Percentiles rank a stretch among this genome's conserved stretches.
Evolutionary conservation across 345 rosid genomes (phyloP).

Genomic region (Corchorus capsularis): DNA sequence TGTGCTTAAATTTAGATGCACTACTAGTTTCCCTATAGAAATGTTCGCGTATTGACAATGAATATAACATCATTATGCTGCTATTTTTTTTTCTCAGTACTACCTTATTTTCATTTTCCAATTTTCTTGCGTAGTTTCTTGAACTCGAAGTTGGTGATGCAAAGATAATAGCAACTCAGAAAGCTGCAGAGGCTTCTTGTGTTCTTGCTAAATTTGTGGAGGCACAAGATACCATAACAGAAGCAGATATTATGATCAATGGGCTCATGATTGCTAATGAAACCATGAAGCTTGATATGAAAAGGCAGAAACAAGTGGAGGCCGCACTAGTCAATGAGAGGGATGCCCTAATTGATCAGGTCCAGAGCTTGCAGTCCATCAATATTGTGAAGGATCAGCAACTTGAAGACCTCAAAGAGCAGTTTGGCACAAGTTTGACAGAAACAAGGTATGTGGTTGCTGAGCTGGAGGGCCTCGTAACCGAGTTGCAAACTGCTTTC

Average conservation of each 20-base stretch:
- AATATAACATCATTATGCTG: not conserved
- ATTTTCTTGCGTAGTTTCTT: slow-evolving; percentile 51
- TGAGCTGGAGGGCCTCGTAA: slow-evolving; percentile 59
- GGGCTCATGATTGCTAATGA: slow-evolving; percentile 77
- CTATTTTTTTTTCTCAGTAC: not conserved
- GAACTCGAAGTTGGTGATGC: slow-evolving; percentile 77
- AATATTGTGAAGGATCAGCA: slow-evolving; percentile 52
- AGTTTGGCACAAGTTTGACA: slow-evolving; percentile 53
- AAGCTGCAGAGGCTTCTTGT: slow-evolving; percentile 66
- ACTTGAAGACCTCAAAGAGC: slow-evolving; percentile 58
- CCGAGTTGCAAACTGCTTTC: slow-evolving; percentile 47
- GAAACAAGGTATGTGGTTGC: slow-evolving; percentile 53
- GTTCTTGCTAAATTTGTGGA: slow-evolving; percentile 79
- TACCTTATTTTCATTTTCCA: slow-evolving; percentile 1
- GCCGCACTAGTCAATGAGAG: slow-evolving; percentile 51
- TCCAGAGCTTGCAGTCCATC: slow-evolving; percentile 58
- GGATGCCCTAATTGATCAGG: slow-evolving; percentile 49
- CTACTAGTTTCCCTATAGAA: not conserved
- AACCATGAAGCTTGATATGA: slow-evolving; percentile 65
- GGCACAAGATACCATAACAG: slow-evolving; percentile 81
- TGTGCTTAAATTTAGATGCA: not conserved
- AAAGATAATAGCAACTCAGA: slow-evolving; percentile 61
- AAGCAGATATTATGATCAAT: slow-evolving; percentile 83
- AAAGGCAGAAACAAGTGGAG: slow-evolving; percentile 51
- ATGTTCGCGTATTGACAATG: not conserved